These are phyloP conservation scores for Balansia obtecta DNA, from an alignment of 2,329 filamentous ascomycete genomes.

Conservation along the genomic window DNA sequence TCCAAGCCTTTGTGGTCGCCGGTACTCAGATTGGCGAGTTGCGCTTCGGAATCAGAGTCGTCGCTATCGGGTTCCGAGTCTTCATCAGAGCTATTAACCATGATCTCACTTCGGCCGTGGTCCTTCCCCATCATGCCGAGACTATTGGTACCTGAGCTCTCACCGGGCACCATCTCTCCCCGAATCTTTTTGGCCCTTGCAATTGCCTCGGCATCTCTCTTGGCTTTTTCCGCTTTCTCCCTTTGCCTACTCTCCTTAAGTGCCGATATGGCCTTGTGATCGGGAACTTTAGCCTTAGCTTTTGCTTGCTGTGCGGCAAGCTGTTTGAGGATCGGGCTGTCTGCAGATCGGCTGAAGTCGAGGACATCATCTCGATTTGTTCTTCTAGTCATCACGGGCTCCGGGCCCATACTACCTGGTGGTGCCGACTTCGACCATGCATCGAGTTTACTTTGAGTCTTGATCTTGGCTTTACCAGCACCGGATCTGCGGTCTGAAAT, in stretches of 20 bases:
- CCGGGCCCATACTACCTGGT: constrained; percentile 12
- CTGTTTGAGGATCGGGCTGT: constrained; percentile 34
- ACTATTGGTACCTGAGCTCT: constrained; percentile 65
- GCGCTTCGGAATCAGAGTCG: constrained; percentile 37
- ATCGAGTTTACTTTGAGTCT: constrained; percentile 50
- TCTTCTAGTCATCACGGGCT: constrained; percentile 15
- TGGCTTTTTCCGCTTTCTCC: constrained; percentile 63
- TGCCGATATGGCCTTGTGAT: constrained; percentile 26
- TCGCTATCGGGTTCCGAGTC: constrained; percentile 57
- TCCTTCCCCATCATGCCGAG: constrained; percentile 68
- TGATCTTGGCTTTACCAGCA: constrained; percentile 23
- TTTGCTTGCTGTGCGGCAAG: constrained; percentile 27
- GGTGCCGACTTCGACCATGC: constrained; percentile 44
- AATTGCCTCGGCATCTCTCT: constrained; percentile 58
- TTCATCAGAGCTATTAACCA: constrained; percentile 76
- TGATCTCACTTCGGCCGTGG: constrained; percentile 72
- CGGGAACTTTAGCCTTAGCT: constrained; percentile 19
- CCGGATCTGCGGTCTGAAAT: constrained; percentile 10
- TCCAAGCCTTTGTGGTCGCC: constrained; percentile 35
- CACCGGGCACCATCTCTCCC: constrained; percentile 38
- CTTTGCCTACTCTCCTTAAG: constrained; percentile 61
- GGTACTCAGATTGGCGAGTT: constrained; percentile 35
- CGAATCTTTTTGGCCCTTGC: constrained; percentile 47
- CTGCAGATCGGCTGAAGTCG: constrained; percentile 33
- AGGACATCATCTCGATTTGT: constrained; percentile 35